Conservation (phyloP, 2,329 filamentous ascomycete species). For the Didymella pinodella region DNA sequence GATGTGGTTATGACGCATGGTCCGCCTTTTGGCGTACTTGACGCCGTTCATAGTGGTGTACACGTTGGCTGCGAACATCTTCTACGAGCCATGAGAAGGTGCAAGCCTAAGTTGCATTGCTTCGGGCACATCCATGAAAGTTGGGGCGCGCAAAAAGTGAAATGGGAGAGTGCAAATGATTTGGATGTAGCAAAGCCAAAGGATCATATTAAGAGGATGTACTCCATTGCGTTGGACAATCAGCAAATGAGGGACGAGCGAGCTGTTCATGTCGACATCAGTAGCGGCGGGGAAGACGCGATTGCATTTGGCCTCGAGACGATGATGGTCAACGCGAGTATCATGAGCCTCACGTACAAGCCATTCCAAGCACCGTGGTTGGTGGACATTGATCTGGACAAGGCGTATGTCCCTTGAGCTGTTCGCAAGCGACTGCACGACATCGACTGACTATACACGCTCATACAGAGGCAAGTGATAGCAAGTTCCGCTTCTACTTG, state of each 20-base stretch:
- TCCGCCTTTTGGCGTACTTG: constrained; percentile 62
- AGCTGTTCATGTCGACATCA: constrained; percentile 44
- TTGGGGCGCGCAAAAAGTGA: constrained; percentile 49
- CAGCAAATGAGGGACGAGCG: constrained; percentile 31
- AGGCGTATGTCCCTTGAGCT: constrained; percentile 4
- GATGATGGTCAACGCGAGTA: constrained; percentile 65
- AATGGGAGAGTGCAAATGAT: constrained; percentile 46
- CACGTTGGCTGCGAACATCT: constrained; percentile 65
- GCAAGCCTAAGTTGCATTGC: constrained; percentile 63
- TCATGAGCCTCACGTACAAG: constrained; percentile 60
- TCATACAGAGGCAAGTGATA: background rate
- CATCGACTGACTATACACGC: background rate
- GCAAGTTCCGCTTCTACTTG: background rate
- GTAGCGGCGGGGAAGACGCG: constrained; percentile 33
- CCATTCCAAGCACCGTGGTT: constrained; percentile 64
- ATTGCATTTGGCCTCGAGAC: constrained; percentile 61
- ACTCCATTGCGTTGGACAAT: constrained; percentile 30
- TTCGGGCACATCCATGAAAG: constrained; percentile 71
- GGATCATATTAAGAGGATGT: constrained; percentile 28
- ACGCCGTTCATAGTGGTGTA: constrained; percentile 47
- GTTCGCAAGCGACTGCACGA: background rate
- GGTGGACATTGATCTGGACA: constrained; percentile 60
- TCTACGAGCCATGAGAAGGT: constrained; percentile 59
- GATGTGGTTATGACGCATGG: constrained; percentile 70
- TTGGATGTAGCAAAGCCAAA: constrained; percentile 27